A percentile compares a stretch with the other conserved stretches of the same genome.
These are phyloP conservation scores for Pleurotus eryngii DNA, from an alignment of 768 basidiomycete genomes.

Conservation along the genomic window DNA sequence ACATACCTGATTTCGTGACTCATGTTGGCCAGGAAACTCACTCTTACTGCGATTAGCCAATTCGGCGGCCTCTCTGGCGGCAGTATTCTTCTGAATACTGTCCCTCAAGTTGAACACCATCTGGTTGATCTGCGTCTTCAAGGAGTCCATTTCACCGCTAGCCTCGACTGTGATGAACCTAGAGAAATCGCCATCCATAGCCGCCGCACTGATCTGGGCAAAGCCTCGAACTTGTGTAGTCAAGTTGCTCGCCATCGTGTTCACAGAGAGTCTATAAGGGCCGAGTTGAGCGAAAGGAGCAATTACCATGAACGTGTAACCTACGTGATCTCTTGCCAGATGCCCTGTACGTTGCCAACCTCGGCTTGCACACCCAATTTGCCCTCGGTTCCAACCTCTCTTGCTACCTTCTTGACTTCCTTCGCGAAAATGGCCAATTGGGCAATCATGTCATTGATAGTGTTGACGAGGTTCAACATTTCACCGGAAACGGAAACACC, in stretches of 20 bases:
- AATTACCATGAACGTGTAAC: slow-evolving; percentile 24
- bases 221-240: slow-evolving; percentile 98
- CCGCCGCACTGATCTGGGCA: slow-evolving; percentile 96
- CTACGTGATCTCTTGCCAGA: slow-evolving; percentile 97
- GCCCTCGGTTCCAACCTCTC: slow-evolving; percentile 96
- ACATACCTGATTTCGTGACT: slow-evolving; percentile 88
- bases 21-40: slow-evolving; percentile 99
- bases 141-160: slow-evolving; percentile 95
- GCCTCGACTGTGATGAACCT: slow-evolving; percentile 99
- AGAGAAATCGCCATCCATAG: slow-evolving; percentile 97
- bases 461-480: slow-evolving; percentile 90
- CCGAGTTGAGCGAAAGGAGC: neutral
- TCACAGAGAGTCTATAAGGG: slow-evolving; percentile 75
- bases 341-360: slow-evolving; percentile 93
- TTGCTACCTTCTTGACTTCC: slow-evolving; percentile 87
- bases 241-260: slow-evolving; percentile 94
- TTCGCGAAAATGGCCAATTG: slow-evolving; percentile 54
- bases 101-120: slow-evolving; percentile 98
- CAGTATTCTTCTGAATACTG: slow-evolving; percentile 97
- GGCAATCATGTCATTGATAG: slow-evolving; percentile 87
- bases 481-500: slow-evolving; percentile 93
- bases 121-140: slow-evolving; percentile 98
- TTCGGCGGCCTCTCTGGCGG: slow-evolving; percentile 94
- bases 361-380: slow-evolving; percentile 97
- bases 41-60: slow-evolving; percentile 93